These are phyloP conservation scores for Paulownia fortunei DNA, from an alignment of 257 asterid species.

Conservation along the genomic window DNA sequence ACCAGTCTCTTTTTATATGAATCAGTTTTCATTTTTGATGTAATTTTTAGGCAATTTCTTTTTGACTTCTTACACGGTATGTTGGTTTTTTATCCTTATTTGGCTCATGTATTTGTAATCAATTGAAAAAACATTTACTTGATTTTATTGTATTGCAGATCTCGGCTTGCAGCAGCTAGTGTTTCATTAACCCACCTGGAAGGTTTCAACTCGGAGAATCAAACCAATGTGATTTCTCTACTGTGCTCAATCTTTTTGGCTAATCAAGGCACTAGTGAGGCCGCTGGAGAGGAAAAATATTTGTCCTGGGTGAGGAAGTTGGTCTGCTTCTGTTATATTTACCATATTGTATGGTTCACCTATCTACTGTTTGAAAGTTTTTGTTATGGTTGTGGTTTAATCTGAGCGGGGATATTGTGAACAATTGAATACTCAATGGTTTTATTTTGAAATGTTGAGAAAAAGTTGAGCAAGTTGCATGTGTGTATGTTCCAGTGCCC, in stretches of 20 bases:
- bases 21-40: not conserved
- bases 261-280: conserved; percentile 72
- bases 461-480: not conserved
- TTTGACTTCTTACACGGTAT: not conserved
- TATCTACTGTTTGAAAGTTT: not conserved
- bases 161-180: conserved; percentile 70
- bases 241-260: conserved; percentile 81
- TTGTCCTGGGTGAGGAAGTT: conserved; percentile 63
- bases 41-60: not conserved
- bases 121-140: not conserved
- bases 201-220: conserved; percentile 44
- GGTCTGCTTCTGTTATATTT: not conserved
- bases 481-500: not conserved
- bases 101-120: not conserved
- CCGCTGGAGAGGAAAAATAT: conserved; percentile 59
- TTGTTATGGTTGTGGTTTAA: not conserved
- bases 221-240: conserved; percentile 60
- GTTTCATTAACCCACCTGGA: conserved; percentile 56
- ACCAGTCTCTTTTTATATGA: not conserved
- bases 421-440: not conserved
- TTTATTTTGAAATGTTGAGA: not conserved
- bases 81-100: not conserved
- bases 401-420: not conserved
- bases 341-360: not conserved
- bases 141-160: conserved; percentile 35